phyloP scores from a whole-genome alignment of 345 rosid species.

The Eucalyptus sp. region DNA sequence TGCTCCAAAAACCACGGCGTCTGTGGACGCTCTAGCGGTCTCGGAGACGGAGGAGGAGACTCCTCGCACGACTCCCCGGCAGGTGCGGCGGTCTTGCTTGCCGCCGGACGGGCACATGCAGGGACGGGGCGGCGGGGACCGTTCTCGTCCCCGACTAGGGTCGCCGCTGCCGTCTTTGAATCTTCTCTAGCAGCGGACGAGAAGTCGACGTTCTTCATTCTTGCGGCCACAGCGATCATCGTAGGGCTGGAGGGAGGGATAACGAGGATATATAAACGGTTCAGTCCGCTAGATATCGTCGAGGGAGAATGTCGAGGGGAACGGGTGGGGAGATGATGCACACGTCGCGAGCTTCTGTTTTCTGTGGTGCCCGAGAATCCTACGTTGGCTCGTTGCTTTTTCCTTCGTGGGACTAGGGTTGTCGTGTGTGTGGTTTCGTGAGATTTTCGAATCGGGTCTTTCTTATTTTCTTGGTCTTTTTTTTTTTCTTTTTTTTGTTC shows the following conservation, averaged over 20 bases:
- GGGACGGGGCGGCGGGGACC: not conserved
- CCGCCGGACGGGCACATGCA: not conserved
- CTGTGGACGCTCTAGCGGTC: not conserved
- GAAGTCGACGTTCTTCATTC: not conserved
- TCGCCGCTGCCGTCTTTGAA: not conserved
- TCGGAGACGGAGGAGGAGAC: not conserved
- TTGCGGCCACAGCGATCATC: not conserved
- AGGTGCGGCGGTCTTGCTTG: not conserved
- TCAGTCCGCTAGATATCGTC: not conserved
- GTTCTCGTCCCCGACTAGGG: not conserved
- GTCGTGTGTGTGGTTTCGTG: not conserved
- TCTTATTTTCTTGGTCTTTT: not conserved
- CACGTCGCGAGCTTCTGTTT: conserved; percentile 8
- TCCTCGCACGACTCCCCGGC: not conserved
- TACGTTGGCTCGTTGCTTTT: conserved; percentile 10
- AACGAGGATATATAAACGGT: not conserved
- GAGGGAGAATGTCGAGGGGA: not conserved
- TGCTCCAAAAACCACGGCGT: not conserved
- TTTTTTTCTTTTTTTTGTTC: not conserved
- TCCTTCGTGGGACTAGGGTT: not conserved
- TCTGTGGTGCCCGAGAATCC: conserved; percentile 28
- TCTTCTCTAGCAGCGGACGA: not conserved
- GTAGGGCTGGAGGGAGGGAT: not conserved
- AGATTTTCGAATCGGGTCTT: not conserved
- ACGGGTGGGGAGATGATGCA: conserved; percentile 7